Percentiles rank a stretch among this genome's conserved stretches.
Conservation (phyloP, 257 asterid species). For the Asclepias syriaca region DNA sequence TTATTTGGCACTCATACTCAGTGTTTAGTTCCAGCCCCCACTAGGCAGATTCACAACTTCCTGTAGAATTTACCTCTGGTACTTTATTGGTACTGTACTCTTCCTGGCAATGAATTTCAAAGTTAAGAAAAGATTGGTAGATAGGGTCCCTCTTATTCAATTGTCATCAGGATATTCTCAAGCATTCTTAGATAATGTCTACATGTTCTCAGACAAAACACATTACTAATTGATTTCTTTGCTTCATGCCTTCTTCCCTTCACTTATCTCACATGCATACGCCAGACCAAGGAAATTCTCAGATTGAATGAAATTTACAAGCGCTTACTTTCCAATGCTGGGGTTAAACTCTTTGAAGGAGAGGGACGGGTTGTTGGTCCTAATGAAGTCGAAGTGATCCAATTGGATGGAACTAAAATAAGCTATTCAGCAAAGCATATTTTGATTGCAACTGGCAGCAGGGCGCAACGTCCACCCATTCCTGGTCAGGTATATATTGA, state of each 20-base stretch:
- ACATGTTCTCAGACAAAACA: not conserved
- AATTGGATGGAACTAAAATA: slow-evolving; percentile 91
- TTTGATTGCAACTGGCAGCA: slow-evolving; percentile 89
- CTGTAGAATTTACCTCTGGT: not conserved
- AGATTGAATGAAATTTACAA: slow-evolving; percentile 89
- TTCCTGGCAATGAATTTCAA: slow-evolving; percentile 1
- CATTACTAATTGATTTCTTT: not conserved
- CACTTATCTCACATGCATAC: not conserved
- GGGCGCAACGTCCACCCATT: slow-evolving; percentile 76
- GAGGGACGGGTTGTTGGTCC: slow-evolving; percentile 93
- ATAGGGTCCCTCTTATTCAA: not conserved
- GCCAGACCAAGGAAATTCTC: slow-evolving; percentile 87
- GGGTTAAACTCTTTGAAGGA: slow-evolving; percentile 94
- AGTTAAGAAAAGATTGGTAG: not conserved
- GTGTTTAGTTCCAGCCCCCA: not conserved
- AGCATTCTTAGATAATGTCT: not conserved
- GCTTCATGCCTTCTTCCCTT: not conserved
- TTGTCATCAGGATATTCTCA: not conserved
- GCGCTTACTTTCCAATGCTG: slow-evolving; percentile 78
- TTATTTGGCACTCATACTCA: not conserved
- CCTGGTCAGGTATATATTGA: slow-evolving; percentile 64
- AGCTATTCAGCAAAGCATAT: slow-evolving; percentile 82
- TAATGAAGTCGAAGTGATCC: slow-evolving; percentile 85
- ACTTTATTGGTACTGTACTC: not conserved
- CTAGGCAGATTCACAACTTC: not conserved